Evolutionary conservation across 176 grass and related monocot species (phyloP).

Genomic region (Cocos nucifera): DNA sequence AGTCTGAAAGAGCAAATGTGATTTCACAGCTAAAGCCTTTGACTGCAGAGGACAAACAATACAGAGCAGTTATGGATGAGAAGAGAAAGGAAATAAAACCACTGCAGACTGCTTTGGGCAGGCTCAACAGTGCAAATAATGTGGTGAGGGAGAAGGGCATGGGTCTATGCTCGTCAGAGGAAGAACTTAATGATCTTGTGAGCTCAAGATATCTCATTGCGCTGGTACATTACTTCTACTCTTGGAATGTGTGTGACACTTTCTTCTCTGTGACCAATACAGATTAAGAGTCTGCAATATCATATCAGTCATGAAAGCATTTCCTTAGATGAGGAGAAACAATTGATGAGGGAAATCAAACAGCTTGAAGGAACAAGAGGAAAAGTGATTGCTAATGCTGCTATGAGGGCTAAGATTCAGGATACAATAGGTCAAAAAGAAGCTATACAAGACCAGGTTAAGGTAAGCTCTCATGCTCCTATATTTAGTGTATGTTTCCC

Average conservation of each 20-base stretch:
- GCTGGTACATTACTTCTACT: neutral
- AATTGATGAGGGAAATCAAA: conserved; percentile 74
- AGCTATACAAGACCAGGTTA: conserved; percentile 72
- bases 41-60: conserved; percentile 62
- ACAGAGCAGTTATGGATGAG: conserved; percentile 50
- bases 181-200: conserved; percentile 84
- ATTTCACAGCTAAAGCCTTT: conserved; percentile 64
- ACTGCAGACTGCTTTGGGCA: conserved; percentile 63
- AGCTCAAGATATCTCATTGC: conserved; percentile 13
- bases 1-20: conserved; percentile 58
- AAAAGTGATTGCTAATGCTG: conserved; percentile 62
- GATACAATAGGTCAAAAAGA: conserved; percentile 75
- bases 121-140: conserved; percentile 72
- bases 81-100: conserved; percentile 77
- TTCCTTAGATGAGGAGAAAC: conserved; percentile 79
- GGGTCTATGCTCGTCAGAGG: conserved; percentile 80
- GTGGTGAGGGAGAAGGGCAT: conserved; percentile 58
- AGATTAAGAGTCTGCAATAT: conserved; percentile 80
- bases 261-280: conserved; percentile 12
- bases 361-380: conserved; percentile 80
- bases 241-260: conserved; percentile 5
- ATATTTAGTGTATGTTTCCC: no score
- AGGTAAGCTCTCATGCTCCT: conserved; percentile 37
- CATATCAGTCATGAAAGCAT: conserved; percentile 86
- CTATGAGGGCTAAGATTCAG: conserved; percentile 64